Percentiles rank a stretch among this genome's conserved stretches.
Evolutionary conservation across 805 yeast genomes (phyloP).

Genomic region (Novakomyces olei): DNA sequence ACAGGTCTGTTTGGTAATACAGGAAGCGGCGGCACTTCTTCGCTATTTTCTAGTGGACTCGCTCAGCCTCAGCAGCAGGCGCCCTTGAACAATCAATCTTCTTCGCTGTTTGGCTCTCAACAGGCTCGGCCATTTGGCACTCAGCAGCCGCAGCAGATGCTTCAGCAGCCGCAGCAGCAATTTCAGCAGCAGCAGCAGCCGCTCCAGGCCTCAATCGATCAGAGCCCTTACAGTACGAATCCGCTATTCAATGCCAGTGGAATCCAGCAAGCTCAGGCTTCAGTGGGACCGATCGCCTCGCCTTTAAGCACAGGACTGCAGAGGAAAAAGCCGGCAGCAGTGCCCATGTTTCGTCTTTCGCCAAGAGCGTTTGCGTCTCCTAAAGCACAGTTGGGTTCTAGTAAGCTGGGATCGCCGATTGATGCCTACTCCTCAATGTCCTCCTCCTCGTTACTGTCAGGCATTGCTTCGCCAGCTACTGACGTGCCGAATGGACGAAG

Average conservation of each 20-base stretch:
- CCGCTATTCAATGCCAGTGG: slow-evolving; percentile 34
- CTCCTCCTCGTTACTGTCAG: slow-evolving; percentile 3
- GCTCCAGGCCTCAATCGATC: slow-evolving; percentile 18
- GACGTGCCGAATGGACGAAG: neutral
- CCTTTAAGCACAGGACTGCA: slow-evolving; percentile 20
- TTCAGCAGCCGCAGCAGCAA: slow-evolving; percentile 2
- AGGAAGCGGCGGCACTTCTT: slow-evolving; percentile 2
- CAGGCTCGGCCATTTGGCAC: no score
- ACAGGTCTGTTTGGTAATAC: slow-evolving; percentile 13
- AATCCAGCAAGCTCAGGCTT: neutral
- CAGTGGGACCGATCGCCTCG: slow-evolving; percentile 25
- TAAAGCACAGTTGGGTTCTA: slow-evolving; percentile 10
- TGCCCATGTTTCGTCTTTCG: slow-evolving; percentile 37
- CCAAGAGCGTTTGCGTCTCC: slow-evolving; percentile 33
- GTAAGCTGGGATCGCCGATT: slow-evolving; percentile 3
- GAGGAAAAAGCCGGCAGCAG: slow-evolving; percentile 38
- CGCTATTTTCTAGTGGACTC: no score
- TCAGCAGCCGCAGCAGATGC: slow-evolving; percentile 3
- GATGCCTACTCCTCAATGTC: no score
- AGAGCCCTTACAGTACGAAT: slow-evolving; percentile 61
- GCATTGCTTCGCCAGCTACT: slow-evolving; percentile 6
- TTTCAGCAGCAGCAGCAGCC: slow-evolving; percentile 14
- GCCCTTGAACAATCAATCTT: no score
- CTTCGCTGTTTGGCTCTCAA: no score
- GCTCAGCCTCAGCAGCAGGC: no score